Conservation (phyloP, 169 alveolate species). For the Toxoplasma gondii region DNA sequence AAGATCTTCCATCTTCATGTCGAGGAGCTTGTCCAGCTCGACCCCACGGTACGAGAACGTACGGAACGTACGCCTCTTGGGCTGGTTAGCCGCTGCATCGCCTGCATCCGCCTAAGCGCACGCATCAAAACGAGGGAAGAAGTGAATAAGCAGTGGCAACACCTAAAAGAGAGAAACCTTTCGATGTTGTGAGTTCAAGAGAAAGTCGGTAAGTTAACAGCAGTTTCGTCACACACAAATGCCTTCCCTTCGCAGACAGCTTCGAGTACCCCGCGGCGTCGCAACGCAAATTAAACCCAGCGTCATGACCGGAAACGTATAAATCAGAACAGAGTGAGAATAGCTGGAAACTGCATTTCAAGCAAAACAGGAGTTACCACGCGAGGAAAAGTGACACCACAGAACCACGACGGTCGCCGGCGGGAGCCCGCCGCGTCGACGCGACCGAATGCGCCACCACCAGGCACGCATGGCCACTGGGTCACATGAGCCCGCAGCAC, state of each 20-base stretch:
- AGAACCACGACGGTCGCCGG: no score
- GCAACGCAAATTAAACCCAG: no score
- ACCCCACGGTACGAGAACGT: conserved; percentile 98
- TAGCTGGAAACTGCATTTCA: no score
- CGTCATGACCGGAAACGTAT: no score
- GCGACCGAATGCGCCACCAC: no score
- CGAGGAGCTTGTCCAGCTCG: conserved; percentile 91
- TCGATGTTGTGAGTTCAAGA: not conserved
- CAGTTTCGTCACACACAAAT: no score
- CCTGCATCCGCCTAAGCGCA: conserved; percentile 66
- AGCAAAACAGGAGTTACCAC: no score
- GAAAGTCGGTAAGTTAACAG: not conserved
- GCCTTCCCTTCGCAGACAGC: not conserved
- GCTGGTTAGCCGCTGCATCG: conserved; percentile 73
- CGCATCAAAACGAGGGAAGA: not conserved
- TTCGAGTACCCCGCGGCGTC: not conserved
- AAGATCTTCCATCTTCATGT: conserved; percentile 90
- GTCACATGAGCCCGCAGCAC: no score
- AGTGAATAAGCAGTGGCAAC: not conserved
- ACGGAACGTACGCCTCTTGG: conserved; percentile 96
- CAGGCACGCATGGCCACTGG: no score
- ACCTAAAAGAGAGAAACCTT: not conserved
- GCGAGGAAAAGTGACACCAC: no score
- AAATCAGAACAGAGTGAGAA: no score
- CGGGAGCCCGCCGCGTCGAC: no score